phyloP scores from a whole-genome alignment of 257 asterid species.

The Penstemon newberryi region DNA sequence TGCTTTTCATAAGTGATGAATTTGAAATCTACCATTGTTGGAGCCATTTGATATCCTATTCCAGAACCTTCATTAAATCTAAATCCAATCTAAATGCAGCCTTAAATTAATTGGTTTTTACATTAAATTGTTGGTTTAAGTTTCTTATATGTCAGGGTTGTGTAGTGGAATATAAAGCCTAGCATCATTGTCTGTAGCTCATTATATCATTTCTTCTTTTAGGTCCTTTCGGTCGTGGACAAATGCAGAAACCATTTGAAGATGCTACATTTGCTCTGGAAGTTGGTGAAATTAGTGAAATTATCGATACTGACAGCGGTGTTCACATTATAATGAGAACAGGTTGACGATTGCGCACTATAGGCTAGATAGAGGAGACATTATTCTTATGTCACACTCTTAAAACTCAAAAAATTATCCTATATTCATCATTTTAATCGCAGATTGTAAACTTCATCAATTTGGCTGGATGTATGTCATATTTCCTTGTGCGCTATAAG shows the following conservation, averaged over 20 bases:
- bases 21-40: too few species aligned
- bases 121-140: not conserved
- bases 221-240: conserved; percentile 77
- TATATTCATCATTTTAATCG: not conserved
- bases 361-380: conserved; percentile 14
- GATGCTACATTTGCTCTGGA: conserved; percentile 61
- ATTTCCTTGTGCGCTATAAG: conserved; percentile 22
- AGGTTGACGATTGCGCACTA: conserved; percentile 35
- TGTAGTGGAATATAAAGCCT: not conserved
- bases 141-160: conserved; percentile 10
- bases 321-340: conserved; percentile 85
- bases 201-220: conserved; percentile 7
- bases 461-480: conserved; percentile 20
- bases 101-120: not conserved
- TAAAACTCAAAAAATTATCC: not conserved
- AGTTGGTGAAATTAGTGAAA: conserved; percentile 81
- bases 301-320: conserved; percentile 87
- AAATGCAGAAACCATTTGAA: conserved; percentile 97
- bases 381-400: conserved; percentile 7
- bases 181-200: not conserved
- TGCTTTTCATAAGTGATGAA: too few species aligned
- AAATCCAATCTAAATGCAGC: too few species aligned
- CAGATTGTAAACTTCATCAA: conserved; percentile 9
- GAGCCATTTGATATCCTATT: too few species aligned
- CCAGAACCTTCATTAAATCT: too few species aligned